A percentile compares a stretch with the other conserved stretches of the same genome.
These are phyloP conservation scores for Alternaria postmessia DNA, from an alignment of 2,329 filamentous ascomycete species.

Conservation along the genomic window DNA sequence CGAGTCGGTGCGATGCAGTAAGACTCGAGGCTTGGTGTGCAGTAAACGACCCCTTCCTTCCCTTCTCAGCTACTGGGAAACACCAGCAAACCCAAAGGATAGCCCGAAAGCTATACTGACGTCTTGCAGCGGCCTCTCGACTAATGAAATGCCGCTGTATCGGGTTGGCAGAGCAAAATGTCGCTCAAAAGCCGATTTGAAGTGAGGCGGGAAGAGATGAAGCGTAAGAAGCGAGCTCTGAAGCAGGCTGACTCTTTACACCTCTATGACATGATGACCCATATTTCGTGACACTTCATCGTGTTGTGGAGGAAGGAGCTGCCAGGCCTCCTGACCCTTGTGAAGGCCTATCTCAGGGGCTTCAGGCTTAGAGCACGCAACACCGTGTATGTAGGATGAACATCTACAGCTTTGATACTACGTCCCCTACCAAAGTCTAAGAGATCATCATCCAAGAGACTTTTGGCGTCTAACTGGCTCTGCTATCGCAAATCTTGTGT, in stretches of 20 bases:
- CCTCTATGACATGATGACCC: neutral
- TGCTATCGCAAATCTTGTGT: neutral
- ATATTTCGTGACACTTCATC: neutral
- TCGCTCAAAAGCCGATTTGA: neutral
- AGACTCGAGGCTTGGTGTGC: neutral
- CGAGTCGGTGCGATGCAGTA: neutral
- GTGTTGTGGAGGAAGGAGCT: conserved; percentile 1
- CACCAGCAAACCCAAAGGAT: neutral
- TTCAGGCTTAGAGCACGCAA: neutral
- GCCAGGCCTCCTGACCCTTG: neutral
- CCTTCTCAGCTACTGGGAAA: neutral
- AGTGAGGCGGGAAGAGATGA: neutral
- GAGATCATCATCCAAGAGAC: neutral
- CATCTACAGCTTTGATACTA: conserved; percentile 12
- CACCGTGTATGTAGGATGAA: neutral
- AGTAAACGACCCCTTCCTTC: neutral
- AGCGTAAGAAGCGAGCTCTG: neutral
- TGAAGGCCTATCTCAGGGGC: neutral
- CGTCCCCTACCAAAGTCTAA: conserved; percentile 11
- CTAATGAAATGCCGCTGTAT: neutral
- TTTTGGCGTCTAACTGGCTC: neutral
- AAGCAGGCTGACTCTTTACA: neutral
- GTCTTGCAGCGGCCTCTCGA: neutral
- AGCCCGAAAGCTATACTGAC: neutral
- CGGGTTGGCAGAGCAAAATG: neutral